Evolutionary conservation across 768 basidiomycete species (phyloP), one percentile per base, ranked within the genome.

Genomic region (Gloeophyllum trabeum): DNA sequence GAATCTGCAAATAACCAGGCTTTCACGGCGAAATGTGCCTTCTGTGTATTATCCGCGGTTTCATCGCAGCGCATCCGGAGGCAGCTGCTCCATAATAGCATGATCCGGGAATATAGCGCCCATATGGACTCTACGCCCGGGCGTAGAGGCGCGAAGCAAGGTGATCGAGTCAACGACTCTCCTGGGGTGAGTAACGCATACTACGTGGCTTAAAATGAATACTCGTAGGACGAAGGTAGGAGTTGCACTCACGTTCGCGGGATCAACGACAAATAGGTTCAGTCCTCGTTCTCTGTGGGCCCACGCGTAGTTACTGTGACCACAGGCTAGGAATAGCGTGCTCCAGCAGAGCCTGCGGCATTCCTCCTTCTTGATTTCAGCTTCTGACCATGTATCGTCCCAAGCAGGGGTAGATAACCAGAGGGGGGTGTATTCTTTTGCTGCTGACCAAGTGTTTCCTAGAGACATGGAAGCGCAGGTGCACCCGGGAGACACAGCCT

Each of bases 261-360:
- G 78, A 48, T 83, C 73, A 21, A 73, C 54, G 45, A 81, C 60
- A 51, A 75, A 81, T 20, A 81, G 53, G 32, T 79, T 69, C 3
- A 72, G 20, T 2, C 40, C 24, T 23, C 35, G 37, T 40, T 43
- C 42, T 44, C 49, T 59, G 40, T 60, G 57, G 14, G 80, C 71
- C 16, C 69, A 70, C 4, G 68, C 63, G 51, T 79, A 83, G 12
- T 73, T 69, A 21, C 71, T 75, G 56, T 82, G 73, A 1, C 76
- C 80, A 6, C 83, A 78, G 12, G 73, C 65, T 19, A 84, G 66
- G 41, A 69, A 62, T 58, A 85, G 66, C 5, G 76, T 61, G 53
- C 77, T 82, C 85, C 85, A 88, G 46, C 80, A 81, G 19, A 86
- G 57, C 26, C 84, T 64, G 25, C 85, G 73, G 51, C 76, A 79